phyloP scores from a whole-genome alignment of 2,329 filamentous ascomycete species.

The Fusarium goolgardi region DNA sequence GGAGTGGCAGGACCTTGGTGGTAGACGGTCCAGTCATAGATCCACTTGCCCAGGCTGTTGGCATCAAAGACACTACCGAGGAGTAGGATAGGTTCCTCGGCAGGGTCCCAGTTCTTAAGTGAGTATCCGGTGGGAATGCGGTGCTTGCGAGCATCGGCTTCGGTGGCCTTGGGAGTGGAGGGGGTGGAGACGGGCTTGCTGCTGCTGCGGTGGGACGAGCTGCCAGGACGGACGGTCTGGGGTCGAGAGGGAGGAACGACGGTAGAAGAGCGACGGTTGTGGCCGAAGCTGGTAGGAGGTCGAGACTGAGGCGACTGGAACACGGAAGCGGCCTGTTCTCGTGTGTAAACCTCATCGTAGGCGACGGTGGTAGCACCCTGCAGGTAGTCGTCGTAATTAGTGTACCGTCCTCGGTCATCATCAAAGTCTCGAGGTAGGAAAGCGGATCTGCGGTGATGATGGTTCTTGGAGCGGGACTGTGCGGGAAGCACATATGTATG shows the following conservation, averaged over 20 bases:
- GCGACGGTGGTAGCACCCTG: slow-evolving; percentile 56
- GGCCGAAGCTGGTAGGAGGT: slow-evolving; percentile 56
- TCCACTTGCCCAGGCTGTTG: slow-evolving; percentile 98
- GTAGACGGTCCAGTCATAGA: slow-evolving; percentile 99
- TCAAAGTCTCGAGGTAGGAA: slow-evolving; percentile 55
- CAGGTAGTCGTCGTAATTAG: slow-evolving; percentile 68
- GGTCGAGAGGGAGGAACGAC: slow-evolving; percentile 65
- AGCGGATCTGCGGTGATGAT: slow-evolving; percentile 51
- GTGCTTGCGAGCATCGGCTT: slow-evolving; percentile 70
- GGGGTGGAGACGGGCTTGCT: slow-evolving; percentile 47
- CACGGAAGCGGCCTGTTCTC: slow-evolving; percentile 46
- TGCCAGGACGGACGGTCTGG: slow-evolving; percentile 61
- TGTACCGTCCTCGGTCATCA: slow-evolving; percentile 66
- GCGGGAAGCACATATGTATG: slow-evolving; percentile 65
- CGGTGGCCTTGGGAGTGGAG: slow-evolving; percentile 63
- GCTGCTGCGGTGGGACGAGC: slow-evolving; percentile 39
- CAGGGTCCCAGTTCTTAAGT: slow-evolving; percentile 97
- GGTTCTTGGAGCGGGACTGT: slow-evolving; percentile 56
- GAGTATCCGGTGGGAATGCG: slow-evolving; percentile 91
- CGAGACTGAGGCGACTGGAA: slow-evolving; percentile 58
- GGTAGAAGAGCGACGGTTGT: slow-evolving; percentile 61
- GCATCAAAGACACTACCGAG: slow-evolving; percentile 96
- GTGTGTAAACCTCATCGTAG: slow-evolving; percentile 54
- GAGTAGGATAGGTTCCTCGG: slow-evolving; percentile 91
- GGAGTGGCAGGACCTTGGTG: slow-evolving; percentile 83